A percentile compares a stretch with the other conserved stretches of the same genome.
phyloP scores from a whole-genome alignment of 306 rosid genomes.

The Prinsepia uniflora region DNA sequence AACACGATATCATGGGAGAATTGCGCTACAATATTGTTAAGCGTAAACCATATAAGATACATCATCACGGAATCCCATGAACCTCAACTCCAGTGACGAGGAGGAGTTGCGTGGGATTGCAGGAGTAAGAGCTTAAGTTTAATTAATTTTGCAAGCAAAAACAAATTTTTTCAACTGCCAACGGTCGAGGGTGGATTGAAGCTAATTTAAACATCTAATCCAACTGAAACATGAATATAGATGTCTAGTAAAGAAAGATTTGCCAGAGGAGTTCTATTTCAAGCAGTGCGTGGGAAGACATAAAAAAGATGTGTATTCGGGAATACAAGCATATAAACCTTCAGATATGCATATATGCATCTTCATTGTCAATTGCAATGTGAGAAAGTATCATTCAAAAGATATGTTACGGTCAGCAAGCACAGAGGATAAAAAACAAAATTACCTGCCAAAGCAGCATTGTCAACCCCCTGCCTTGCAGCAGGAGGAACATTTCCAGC shows the following conservation, averaged over 20 bases:
- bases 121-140: neutral
- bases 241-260: neutral
- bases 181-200: neutral
- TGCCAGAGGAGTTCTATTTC: neutral
- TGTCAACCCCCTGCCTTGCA: constrained; percentile 57
- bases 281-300: neutral
- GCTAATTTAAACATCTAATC: neutral
- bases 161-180: too few species aligned
- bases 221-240: neutral
- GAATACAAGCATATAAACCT: too few species aligned
- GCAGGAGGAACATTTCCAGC: constrained; percentile 61
- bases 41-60: neutral
- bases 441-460: constrained; percentile 74
- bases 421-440: neutral
- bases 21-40: neutral
- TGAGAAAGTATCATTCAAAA: constrained; percentile 7
- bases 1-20: neutral
- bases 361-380: neutral
- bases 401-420: neutral
- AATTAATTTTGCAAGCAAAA: neutral
- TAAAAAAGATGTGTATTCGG: too few species aligned
- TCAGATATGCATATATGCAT: neutral
- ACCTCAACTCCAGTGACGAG: neutral
- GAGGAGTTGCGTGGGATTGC: neutral
- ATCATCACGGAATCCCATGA: neutral